Conservation (phyloP, 2,329 filamentous ascomycete species). For the Penicillium sp. region DNA sequence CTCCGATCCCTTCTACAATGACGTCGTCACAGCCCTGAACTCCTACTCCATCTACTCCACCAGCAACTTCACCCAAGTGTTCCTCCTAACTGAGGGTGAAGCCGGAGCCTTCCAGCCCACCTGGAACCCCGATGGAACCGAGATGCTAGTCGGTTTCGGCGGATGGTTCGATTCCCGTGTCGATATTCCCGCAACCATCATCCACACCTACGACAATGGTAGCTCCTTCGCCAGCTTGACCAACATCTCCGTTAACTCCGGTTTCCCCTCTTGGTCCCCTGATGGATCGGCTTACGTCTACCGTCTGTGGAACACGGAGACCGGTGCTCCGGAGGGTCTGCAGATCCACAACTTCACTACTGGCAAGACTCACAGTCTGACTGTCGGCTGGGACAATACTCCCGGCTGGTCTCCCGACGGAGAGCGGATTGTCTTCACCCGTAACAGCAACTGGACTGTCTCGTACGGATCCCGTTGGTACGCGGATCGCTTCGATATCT, state of each 20-base stretch:
- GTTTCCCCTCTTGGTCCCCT: constrained; percentile 12
- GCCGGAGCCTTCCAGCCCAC: constrained; percentile 45
- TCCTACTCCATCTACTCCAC: constrained; percentile 1
- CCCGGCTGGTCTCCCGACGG: constrained; percentile 19
- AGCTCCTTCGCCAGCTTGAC: constrained; percentile 1
- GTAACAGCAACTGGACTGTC: constrained; percentile 14
- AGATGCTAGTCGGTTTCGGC: constrained; percentile 25
- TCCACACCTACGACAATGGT: constrained; percentile 4
- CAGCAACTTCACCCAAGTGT: constrained; percentile 14
- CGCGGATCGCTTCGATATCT: constrained; percentile 37
- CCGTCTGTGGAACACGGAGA: constrained; percentile 7
- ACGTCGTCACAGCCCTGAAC: constrained; percentile 17
- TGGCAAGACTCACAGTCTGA: constrained; percentile 9
- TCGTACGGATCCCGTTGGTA: constrained; percentile 1
- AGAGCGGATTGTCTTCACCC: constrained; percentile 19
- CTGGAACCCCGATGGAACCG: constrained; percentile 33
- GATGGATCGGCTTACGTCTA: constrained; percentile 14
- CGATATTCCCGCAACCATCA: not conserved
- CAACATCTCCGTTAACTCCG: not conserved
- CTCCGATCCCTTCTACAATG: constrained; percentile 30
- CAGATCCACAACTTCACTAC: constrained; percentile 11
- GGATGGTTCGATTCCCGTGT: constrained; percentile 10
- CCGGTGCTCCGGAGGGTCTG: not conserved
- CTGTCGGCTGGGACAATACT: constrained; percentile 15
- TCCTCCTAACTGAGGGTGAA: constrained; percentile 26